These are phyloP conservation scores for Fusarium nelsonii DNA, from an alignment of 2,329 filamentous ascomycete genomes.

Conservation along the genomic window DNA sequence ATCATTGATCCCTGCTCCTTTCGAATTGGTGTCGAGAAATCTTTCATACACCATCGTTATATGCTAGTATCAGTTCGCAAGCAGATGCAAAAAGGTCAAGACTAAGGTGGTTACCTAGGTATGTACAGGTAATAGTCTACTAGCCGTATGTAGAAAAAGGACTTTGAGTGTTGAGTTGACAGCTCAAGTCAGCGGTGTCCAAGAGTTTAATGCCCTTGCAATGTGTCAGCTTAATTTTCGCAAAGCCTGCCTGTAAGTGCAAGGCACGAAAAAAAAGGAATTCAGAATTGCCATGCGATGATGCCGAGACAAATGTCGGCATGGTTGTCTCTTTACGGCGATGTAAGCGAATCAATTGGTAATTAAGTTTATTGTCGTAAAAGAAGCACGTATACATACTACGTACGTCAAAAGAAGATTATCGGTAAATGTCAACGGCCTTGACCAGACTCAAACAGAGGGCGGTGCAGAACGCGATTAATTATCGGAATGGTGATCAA, in stretches of 20 bases:
- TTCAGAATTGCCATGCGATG: background rate
- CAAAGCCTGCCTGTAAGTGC: background rate
- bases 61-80: background rate
- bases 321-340: background rate
- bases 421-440: constrained; percentile 1
- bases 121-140: background rate
- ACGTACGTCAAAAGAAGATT: background rate
- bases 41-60: fast-evolving
- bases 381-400: background rate
- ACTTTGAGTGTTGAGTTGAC: constrained; percentile 21
- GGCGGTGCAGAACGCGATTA: constrained; percentile 6
- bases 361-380: constrained; percentile 3
- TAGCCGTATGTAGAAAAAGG: constrained; percentile 17
- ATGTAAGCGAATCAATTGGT: background rate
- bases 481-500: background rate
- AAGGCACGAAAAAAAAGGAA: background rate
- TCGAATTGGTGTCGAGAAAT: fast-evolving
- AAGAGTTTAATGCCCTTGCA: constrained; percentile 7
- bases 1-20: too few relatives aligned
- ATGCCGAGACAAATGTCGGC: background rate
- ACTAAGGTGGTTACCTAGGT: too few relatives aligned
- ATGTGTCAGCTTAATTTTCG: constrained; percentile 10
- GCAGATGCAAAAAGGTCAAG: background rate
- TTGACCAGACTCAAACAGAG: background rate
- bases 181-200: constrained; percentile 8